Evolutionary conservation across 176 grass and related monocot species (phyloP).

Genomic region (Zoysia japonica): DNA sequence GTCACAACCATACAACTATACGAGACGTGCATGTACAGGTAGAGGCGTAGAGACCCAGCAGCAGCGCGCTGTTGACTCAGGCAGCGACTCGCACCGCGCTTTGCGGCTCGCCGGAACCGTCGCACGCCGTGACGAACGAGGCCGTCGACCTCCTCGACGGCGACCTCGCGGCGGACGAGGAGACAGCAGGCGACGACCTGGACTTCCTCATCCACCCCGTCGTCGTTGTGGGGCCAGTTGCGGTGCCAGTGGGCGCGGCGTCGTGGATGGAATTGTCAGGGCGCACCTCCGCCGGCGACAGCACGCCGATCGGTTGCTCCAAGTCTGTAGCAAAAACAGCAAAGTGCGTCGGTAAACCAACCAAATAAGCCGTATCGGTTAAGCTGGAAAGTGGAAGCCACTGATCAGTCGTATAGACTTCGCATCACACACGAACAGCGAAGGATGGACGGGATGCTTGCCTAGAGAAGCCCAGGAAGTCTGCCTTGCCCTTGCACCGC

Average conservation of each 20-base stretch:
- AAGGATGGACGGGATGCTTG: constrained; percentile 23
- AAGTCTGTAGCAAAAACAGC: constrained; percentile 48
- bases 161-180: constrained; percentile 41
- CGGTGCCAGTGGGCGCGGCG: constrained; percentile 15
- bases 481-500: constrained; percentile 41
- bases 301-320: constrained; percentile 42
- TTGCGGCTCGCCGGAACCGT: constrained; percentile 32
- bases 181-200: constrained; percentile 7
- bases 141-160: constrained; percentile 50
- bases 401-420: too few species aligned
- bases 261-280: constrained; percentile 26
- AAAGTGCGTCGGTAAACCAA: neutral
- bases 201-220: constrained; percentile 37
- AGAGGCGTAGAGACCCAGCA: too few species aligned
- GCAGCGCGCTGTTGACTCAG: neutral
- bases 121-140: constrained; percentile 51
- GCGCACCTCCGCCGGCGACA: constrained; percentile 22
- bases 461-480: constrained; percentile 69
- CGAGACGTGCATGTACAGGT: too few species aligned
- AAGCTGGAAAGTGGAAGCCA: neutral
- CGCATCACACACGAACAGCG: too few species aligned
- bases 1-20: too few species aligned
- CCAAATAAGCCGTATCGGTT: neutral
- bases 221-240: constrained; percentile 41
- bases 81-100: neutral